Percentiles rank a stretch among this genome's conserved stretches.
These are phyloP conservation scores for Fusarium solani-melongenae DNA, from an alignment of 2,329 filamentous ascomycete genomes.

Conservation along the genomic window DNA sequence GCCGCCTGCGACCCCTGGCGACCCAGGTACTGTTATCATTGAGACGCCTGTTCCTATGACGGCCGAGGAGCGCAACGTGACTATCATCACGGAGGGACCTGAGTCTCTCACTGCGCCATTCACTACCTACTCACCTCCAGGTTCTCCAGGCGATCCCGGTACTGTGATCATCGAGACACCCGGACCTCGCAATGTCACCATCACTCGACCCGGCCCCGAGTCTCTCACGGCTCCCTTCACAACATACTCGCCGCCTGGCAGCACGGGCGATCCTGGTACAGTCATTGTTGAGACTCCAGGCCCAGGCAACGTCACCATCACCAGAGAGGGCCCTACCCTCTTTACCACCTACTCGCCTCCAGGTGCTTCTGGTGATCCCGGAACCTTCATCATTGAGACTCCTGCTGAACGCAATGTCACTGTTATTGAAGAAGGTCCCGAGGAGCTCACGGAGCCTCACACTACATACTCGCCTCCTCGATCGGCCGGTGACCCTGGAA, in stretches of 20 bases:
- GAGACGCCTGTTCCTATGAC: constrained; percentile 22
- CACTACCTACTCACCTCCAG: constrained; percentile 23
- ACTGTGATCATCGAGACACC: constrained; percentile 23
- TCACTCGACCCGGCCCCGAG: constrained; percentile 6
- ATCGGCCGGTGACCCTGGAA: constrained; percentile 2
- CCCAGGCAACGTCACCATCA: neutral
- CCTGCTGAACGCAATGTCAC: neutral
- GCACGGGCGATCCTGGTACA: neutral
- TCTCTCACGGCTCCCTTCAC: neutral
- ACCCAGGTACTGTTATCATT: constrained; percentile 26
- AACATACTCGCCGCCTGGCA: neutral
- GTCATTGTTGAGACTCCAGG: neutral
- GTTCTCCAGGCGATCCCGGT: constrained; percentile 17
- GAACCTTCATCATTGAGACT: neutral
- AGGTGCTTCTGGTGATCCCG: neutral
- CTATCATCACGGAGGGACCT: constrained; percentile 18
- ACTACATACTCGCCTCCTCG: neutral
- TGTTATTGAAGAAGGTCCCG: neutral
- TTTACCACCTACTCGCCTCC: neutral
- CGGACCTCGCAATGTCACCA: constrained; percentile 21
- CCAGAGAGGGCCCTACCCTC: neutral
- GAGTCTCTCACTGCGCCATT: constrained; percentile 25
- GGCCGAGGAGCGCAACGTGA: constrained; percentile 11
- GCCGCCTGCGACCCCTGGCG: constrained; percentile 9
- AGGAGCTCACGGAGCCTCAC: neutral